Evolutionary conservation across 129 eudicot genomes (phyloP).

Genomic region (Oenanthe sinensis): DNA sequence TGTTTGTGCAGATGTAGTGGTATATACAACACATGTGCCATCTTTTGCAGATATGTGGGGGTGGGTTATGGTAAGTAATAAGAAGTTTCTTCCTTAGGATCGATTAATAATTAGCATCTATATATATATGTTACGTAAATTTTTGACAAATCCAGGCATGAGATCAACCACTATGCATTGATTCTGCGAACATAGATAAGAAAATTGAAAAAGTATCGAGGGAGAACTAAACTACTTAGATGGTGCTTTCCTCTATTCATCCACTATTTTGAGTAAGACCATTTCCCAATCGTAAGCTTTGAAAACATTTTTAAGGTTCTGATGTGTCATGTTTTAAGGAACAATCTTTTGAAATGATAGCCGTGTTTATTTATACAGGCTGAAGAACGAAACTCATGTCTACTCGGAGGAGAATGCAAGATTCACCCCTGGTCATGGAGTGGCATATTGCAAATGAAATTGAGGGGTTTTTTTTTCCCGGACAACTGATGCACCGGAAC

Average conservation of each 20-base stretch:
- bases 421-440: conserved; percentile 39
- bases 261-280: conserved; percentile 46
- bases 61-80: conserved; percentile 61
- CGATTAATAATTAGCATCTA: neutral
- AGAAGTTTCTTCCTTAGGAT: neutral
- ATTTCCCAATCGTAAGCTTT: conserved; percentile 36
- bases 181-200: conserved; percentile 39
- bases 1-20: conserved; percentile 62
- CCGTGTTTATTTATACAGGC: conserved; percentile 10
- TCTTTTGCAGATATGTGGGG: conserved; percentile 99
- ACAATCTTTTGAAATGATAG: neutral
- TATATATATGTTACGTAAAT: neutral
- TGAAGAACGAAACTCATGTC: conserved; percentile 47
- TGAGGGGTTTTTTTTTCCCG: neutral
- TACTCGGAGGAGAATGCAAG: conserved; percentile 53
- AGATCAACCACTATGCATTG: conserved; percentile 40
- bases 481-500: conserved; percentile 6
- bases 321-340: neutral
- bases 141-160: conserved; percentile 26
- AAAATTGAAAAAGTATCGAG: conserved; percentile 35
- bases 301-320: neutral
- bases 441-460: conserved; percentile 26
- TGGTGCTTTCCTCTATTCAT: conserved; percentile 40
- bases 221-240: conserved; percentile 44
- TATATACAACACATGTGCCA: conserved; percentile 91